phyloP scores from a whole-genome alignment of 2,329 filamentous ascomycete species.

The Chaetomium sp. region DNA sequence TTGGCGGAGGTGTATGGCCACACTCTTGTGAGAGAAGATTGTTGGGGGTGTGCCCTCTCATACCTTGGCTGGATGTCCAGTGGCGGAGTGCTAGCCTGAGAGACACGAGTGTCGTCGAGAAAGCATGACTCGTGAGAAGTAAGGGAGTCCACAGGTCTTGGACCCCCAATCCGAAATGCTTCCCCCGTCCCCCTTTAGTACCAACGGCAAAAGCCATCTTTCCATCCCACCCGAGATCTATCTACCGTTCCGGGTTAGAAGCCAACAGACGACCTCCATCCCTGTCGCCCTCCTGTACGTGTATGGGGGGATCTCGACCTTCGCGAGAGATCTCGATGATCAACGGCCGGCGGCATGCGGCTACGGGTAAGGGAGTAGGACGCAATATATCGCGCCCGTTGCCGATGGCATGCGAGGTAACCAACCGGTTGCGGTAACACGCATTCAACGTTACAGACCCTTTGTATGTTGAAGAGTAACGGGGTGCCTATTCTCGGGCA shows the following conservation, averaged over 20 bases:
- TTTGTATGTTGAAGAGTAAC: not conserved
- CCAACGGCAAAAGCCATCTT: not conserved
- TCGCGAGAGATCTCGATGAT: not conserved
- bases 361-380: not conserved
- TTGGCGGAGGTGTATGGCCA: not conserved
- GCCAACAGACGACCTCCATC: not conserved
- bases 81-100: not conserved
- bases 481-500: not conserved
- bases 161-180: not conserved
- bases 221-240: not conserved
- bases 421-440: not conserved
- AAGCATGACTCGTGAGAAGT: not conserved
- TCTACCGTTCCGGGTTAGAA: not conserved
- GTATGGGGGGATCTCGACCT: not conserved
- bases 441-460: not conserved
- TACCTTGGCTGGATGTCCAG: not conserved
- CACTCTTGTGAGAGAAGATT: not conserved
- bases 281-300: not conserved
- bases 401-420: slow-evolving; percentile 12
- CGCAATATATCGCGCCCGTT: slow-evolving; percentile 12
- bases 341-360: slow-evolving; percentile 9
- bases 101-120: not conserved
- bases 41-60: not conserved
- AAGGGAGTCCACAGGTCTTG: not conserved
- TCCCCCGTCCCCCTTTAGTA: not conserved